Conservation (phyloP, 176 grass and related monocot genomes). For the Phyllostachys edulis region DNA sequence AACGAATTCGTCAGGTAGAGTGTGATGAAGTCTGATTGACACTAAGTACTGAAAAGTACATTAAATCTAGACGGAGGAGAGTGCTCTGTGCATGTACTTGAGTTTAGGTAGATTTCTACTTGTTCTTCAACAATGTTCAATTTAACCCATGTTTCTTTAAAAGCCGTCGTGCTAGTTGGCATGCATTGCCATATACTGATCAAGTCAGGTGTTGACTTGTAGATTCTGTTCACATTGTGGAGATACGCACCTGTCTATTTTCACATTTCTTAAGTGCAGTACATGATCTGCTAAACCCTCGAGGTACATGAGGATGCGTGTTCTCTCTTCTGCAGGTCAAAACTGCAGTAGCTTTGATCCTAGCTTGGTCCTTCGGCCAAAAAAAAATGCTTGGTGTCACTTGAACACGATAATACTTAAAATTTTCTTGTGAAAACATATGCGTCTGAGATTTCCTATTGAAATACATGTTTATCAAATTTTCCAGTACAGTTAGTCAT, state of each 20-base stretch:
- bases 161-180: not conserved
- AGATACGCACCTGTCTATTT: constrained; percentile 3
- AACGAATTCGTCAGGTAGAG: not conserved
- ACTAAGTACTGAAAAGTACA: constrained; percentile 21
- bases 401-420: not conserved
- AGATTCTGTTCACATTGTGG: constrained; percentile 28
- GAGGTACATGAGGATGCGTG: constrained; percentile 12
- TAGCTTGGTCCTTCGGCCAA: not conserved
- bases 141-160: not conserved
- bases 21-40: constrained; percentile 20
- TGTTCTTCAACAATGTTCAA: not conserved
- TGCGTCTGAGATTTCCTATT: not conserved
- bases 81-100: constrained; percentile 19
- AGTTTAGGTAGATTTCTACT: constrained; percentile 31
- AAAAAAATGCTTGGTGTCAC: constrained; percentile 11
- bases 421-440: not conserved
- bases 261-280: constrained; percentile 18
- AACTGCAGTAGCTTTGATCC: constrained; percentile 1
- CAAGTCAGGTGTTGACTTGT: constrained; percentile 20
- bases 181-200: constrained; percentile 7
- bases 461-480: not conserved
- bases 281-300: constrained; percentile 23
- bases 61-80: not conserved
- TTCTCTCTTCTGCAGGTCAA: constrained; percentile 29
- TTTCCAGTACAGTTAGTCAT: not conserved